A percentile compares a stretch with the other conserved stretches of the same genome.
Evolutionary conservation across 306 rosid genomes (phyloP).

Genomic region (Inga laurina): DNA sequence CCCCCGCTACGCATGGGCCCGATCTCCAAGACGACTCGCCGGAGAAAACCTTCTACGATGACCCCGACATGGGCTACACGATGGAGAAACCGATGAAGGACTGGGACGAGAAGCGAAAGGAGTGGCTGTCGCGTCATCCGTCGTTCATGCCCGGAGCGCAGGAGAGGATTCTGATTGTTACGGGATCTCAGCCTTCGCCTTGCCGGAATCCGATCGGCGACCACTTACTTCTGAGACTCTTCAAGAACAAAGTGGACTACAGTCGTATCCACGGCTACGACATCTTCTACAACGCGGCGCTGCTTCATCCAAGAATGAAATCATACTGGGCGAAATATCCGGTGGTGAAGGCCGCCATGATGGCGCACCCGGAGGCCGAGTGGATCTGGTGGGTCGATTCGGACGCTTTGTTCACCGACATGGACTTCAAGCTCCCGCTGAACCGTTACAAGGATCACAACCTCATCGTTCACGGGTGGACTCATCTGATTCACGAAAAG

Average conservation of each 20-base stretch:
- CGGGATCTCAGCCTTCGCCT: slow-evolving; percentile 83
- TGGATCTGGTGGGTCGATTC: slow-evolving; percentile 99
- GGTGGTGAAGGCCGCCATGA: slow-evolving; percentile 75
- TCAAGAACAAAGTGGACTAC: slow-evolving; percentile 89
- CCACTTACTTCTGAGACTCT: slow-evolving; percentile 59
- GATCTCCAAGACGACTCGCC: slow-evolving; percentile 48
- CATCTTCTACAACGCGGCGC: slow-evolving; percentile 70
- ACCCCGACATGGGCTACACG: slow-evolving; percentile 58
- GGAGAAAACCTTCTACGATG: slow-evolving; percentile 63
- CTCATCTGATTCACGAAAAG: slow-evolving; percentile 56
- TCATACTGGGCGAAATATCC: slow-evolving; percentile 87
- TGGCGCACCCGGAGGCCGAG: slow-evolving; percentile 94
- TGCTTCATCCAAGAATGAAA: slow-evolving; percentile 68
- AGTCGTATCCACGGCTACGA: slow-evolving; percentile 73
- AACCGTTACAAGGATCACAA: slow-evolving; percentile 64
- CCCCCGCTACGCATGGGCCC: neutral
- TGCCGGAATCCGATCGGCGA: slow-evolving; percentile 81
- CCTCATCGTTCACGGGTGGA: slow-evolving; percentile 84
- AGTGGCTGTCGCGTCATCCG: slow-evolving; percentile 67
- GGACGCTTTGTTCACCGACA: slow-evolving; percentile 86
- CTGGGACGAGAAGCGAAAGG: slow-evolving; percentile 76
- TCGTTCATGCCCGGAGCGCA: slow-evolving; percentile 44
- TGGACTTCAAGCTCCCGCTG: slow-evolving; percentile 78
- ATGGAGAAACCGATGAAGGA: slow-evolving; percentile 46
- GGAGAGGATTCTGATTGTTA: slow-evolving; percentile 48